phyloP scores from a whole-genome alignment of 1,139 yeast species.

The Wickerhamomyces sp. region DNA sequence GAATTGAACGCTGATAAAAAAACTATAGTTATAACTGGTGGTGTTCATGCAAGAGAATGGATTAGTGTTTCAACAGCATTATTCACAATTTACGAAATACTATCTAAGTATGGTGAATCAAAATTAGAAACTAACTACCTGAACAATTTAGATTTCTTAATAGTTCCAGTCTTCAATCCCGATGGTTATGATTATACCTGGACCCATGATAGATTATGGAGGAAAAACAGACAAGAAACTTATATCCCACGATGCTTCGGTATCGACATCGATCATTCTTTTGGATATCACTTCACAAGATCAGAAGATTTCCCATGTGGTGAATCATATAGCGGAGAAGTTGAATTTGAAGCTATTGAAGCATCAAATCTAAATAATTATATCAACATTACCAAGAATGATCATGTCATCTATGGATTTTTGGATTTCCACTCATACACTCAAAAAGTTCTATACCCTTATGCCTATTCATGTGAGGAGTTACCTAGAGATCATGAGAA shows the following conservation, averaged over 20 bases:
- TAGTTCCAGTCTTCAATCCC: constrained; percentile 83
- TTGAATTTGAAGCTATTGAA: constrained; percentile 74
- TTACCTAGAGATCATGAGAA: constrained; percentile 79
- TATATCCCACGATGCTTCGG: constrained; percentile 67
- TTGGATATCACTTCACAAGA: constrained; percentile 67
- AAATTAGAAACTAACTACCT: constrained; percentile 36
- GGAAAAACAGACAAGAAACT: constrained; percentile 82
- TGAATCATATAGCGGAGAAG: constrained; percentile 76
- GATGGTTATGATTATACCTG: constrained; percentile 88
- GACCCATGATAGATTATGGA: constrained; percentile 78
- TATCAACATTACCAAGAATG: constrained; percentile 53
- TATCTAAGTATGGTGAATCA: constrained; percentile 44
- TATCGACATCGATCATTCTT: constrained; percentile 83
- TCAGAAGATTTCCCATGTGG: constrained; percentile 69
- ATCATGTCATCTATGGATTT: constrained; percentile 67
- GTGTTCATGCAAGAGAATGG: constrained; percentile 93
- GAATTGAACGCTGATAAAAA: constrained; percentile 49
- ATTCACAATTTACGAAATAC: constrained; percentile 52
- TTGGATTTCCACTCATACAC: constrained; percentile 83
- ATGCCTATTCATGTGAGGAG: constrained; percentile 71
- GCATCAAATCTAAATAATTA: constrained; percentile 60
- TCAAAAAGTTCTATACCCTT: constrained; percentile 78
- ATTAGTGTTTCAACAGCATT: constrained; percentile 68
- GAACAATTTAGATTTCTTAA: constrained; percentile 59
- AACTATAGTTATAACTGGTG: constrained; percentile 77